phyloP scores from a whole-genome alignment of 176 grass and related monocot species.

The Aegilops longissima region DNA sequence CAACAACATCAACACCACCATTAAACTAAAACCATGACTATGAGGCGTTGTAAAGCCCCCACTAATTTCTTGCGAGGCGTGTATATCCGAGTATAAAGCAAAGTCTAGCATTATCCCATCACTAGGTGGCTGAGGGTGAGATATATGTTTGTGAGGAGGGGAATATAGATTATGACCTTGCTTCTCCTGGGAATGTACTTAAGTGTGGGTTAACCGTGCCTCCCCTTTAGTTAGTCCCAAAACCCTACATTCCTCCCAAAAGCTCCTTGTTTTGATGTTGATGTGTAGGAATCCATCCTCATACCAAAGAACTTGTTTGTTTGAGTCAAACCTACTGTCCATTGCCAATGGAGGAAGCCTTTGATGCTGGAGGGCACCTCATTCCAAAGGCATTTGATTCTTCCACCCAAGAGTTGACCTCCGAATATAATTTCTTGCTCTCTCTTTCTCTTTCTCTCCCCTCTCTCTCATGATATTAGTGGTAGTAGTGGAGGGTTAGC shows the following conservation, averaged over 20 bases:
- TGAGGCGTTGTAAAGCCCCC: conserved; percentile 33
- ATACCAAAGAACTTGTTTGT: conserved; percentile 36
- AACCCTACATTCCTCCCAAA: conserved; percentile 34
- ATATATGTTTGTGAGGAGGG: conserved; percentile 15
- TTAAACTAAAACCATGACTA: conserved; percentile 36
- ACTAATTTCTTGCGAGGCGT: conserved; percentile 5
- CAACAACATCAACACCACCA: conserved; percentile 26
- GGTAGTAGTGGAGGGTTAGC: conserved; percentile 35
- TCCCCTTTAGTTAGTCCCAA: conserved; percentile 35
- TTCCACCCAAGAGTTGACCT: conserved; percentile 96
- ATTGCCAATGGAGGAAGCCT: conserved; percentile 76
- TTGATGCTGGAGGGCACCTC: conserved; percentile 64
- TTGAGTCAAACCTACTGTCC: conserved; percentile 67
- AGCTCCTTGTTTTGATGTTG: conserved; percentile 46
- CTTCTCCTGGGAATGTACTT: conserved; percentile 31
- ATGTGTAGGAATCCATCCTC: conserved; percentile 49
- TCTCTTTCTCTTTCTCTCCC: not conserved
- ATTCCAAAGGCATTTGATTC: conserved; percentile 90
- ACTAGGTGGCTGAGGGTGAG: conserved; percentile 14
- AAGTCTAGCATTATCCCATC: conserved; percentile 36
- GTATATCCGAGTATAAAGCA: conserved; percentile 18
- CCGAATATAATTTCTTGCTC: conserved; percentile 60
- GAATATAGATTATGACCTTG: conserved; percentile 27
- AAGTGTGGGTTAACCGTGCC: conserved; percentile 23
- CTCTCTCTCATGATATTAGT: conserved; percentile 16